Evolutionary conservation across 2,329 filamentous ascomycete genomes (phyloP).

Genomic region (Calonectria fujianensis): DNA sequence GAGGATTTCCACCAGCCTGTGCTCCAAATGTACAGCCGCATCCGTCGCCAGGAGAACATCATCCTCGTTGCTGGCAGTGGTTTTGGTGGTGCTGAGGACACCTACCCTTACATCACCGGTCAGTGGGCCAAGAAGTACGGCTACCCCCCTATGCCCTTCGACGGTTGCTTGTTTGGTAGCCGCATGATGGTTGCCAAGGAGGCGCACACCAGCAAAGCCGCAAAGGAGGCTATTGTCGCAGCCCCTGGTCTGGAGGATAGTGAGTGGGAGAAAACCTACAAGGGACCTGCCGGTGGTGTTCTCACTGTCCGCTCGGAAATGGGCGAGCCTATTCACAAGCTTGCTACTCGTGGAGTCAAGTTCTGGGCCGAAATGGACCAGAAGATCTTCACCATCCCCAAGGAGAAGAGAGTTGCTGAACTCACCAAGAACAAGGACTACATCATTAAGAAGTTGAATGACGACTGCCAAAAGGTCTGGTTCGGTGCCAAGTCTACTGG

Average conservation of each 20-base stretch:
- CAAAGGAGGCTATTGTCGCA: constrained; percentile 92
- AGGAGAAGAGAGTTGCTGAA: constrained; percentile 92
- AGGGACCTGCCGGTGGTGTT: constrained; percentile 91
- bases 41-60: constrained; percentile 90
- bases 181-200: constrained; percentile 98
- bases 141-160: constrained; percentile 95
- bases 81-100: constrained; percentile 92
- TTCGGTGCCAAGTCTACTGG: constrained; percentile 90
- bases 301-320: constrained; percentile 99
- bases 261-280: constrained; percentile 95
- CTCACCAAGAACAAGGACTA: constrained; percentile 91
- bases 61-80: constrained; percentile 93
- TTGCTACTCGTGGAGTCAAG: constrained; percentile 94
- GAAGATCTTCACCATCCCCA: constrained; percentile 97
- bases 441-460: constrained; percentile 96
- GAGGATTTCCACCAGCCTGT: constrained; percentile 97
- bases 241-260: constrained; percentile 87
- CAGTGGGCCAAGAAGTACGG: constrained; percentile 90
- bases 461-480: constrained; percentile 98
- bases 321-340: constrained; percentile 99
- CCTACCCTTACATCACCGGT: constrained; percentile 93
- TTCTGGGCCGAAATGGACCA: constrained; percentile 99
- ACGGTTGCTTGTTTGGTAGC: constrained; percentile 92
- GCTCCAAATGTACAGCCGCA: constrained; percentile 91
- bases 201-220: constrained; percentile 88